Percentiles rank a stretch among this genome's conserved stretches.
phyloP scores from a whole-genome alignment of 1,284 basidiomycete species.

The Meira miltonrushii region DNA sequence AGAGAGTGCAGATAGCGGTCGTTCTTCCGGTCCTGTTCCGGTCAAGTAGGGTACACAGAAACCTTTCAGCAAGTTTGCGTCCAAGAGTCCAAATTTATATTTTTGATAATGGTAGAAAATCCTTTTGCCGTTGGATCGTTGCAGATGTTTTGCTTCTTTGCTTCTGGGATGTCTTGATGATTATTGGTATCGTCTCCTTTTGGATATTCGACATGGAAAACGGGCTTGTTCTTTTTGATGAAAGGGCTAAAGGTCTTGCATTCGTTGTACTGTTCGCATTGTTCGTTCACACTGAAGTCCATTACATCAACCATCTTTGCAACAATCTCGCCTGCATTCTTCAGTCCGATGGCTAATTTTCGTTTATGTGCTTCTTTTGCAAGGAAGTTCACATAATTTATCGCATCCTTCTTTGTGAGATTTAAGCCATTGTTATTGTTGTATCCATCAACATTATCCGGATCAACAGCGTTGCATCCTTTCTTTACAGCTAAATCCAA shows the following conservation, averaged over 20 bases:
- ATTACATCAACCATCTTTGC: constrained; percentile 2
- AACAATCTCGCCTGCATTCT: constrained; percentile 46
- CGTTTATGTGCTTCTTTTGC: constrained; percentile 25
- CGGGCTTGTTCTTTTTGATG: constrained; percentile 9
- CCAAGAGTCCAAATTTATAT: constrained; percentile 10
- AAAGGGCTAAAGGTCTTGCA: constrained; percentile 3
- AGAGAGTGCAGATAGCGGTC: no score
- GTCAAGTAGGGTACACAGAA: no score
- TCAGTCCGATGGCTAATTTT: constrained; percentile 40
- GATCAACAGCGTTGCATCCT: constrained; percentile 53
- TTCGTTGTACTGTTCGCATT: constrained; percentile 8
- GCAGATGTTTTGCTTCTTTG: not conserved
- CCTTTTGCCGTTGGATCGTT: not conserved
- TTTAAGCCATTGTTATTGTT: constrained; percentile 34
- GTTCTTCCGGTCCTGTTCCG: no score
- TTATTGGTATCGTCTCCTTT: constrained; percentile 6
- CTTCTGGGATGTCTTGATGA: not conserved
- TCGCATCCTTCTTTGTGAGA: constrained; percentile 32
- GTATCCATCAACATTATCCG: constrained; percentile 52
- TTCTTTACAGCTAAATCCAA: constrained; percentile 41
- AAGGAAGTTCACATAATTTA: constrained; percentile 47
- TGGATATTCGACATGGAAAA: constrained; percentile 14
- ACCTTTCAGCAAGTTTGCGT: not conserved
- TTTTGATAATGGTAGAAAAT: constrained; percentile 10
- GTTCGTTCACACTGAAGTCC: constrained; percentile 10